Base-by-base conservation (phyloP, 805 yeast species). In the Nakazawaea wyomingensis region DNA sequence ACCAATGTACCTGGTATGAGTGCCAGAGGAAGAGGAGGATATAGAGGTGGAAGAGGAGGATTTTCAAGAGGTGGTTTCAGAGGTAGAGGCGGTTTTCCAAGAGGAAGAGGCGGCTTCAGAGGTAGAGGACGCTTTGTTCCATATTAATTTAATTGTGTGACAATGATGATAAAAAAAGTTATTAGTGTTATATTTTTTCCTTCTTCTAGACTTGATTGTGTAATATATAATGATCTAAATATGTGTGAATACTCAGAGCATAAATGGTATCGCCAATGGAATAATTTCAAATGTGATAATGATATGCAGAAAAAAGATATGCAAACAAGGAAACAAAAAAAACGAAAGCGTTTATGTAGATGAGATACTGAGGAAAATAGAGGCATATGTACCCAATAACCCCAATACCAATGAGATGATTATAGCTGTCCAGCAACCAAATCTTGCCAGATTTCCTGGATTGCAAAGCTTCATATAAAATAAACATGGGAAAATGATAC, bases 401-500 rank as follows among this genome's bases (percentile, higher is more conserved):
- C 87, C 85, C 33, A 81, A 56, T 4, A 72, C 50, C 0, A 71
- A 47, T 33, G 83, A 72, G 2, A 74, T 41, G 2, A 65, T 44
- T 43, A 84, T 74, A 2, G 78, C 71, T 14, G 64, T 18, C 46
- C 68, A 57, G 39, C 82, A 71, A 14, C 69, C 56, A 2, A 68
- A 29, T 51, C 55, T 68, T 50, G 74, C 82, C 18, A 56, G 56
- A n/a, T 68, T 54, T 28, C 78, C 61, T 7, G 69, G 65, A 5
- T 64, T 62, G 55, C 86, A 85, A 42, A 86, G 67, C 51, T 66
- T 73, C 49, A 84, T 57, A 61, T 89, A 88, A 58, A 89, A 89
- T 14, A 75, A 61, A 44, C 90, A 74, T 3, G 96, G 96, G 33
- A 88, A 70, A 33, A 86, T 81, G 44, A 88, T 67, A 59, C 96